phyloP scores from a whole-genome alignment of 495 filamentous ascomycete species.

The Extremus antarcticus region DNA sequence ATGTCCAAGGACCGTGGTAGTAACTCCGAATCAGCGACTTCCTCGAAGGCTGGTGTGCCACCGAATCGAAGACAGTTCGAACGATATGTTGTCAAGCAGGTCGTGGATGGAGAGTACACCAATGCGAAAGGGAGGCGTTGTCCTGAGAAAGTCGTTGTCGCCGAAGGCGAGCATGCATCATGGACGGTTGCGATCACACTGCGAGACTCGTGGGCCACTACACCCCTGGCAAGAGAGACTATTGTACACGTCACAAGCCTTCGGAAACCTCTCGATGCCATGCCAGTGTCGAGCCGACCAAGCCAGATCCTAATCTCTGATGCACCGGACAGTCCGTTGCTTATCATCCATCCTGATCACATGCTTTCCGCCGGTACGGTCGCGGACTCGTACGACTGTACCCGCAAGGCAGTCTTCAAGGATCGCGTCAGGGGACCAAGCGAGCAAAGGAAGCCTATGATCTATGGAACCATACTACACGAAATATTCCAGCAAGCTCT shows the following conservation, averaged over 20 bases:
- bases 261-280: constrained; percentile 26
- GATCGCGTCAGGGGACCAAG: constrained; percentile 83
- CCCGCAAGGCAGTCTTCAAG: constrained; percentile 79
- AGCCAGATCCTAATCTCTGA: constrained; percentile 69
- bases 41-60: constrained; percentile 38
- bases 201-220: constrained; percentile 76
- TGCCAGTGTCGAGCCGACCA: constrained; percentile 63
- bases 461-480: constrained; percentile 87
- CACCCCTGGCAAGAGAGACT: constrained; percentile 31
- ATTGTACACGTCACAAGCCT: constrained; percentile 9
- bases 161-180: constrained; percentile 62
- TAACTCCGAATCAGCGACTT: constrained; percentile 41
- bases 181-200: constrained; percentile 58
- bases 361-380: constrained; percentile 88
- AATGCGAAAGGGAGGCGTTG: constrained; percentile 48
- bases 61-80: constrained; percentile 41
- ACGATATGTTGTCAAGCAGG: constrained; percentile 65
- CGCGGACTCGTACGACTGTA: constrained; percentile 83
- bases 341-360: constrained; percentile 93
- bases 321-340: constrained; percentile 50
- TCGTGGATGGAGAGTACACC: constrained; percentile 54
- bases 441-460: constrained; percentile 60
- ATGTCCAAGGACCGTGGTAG: constrained; percentile 22
- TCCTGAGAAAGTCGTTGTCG: constrained; percentile 67
- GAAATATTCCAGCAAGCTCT: constrained; percentile 89